Conservation (phyloP, 2,329 filamentous ascomycete genomes). For the Alternaria arbusti region DNA sequence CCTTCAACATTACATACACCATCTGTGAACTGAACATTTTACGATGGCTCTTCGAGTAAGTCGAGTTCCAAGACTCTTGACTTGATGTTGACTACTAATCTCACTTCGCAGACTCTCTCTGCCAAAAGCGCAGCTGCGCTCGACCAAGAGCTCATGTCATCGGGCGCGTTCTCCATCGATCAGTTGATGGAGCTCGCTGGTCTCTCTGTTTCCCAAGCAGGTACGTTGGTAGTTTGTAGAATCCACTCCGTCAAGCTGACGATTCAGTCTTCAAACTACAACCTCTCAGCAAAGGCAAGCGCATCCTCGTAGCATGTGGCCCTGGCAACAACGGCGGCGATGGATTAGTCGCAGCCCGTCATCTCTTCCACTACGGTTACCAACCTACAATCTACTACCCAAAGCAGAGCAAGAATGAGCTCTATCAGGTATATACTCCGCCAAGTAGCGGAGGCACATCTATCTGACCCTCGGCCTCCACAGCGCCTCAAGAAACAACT, state of each 20-base stretch:
- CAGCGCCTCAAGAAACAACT: constrained; percentile 86
- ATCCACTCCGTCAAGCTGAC: background rate
- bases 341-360: constrained; percentile 90
- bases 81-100: background rate
- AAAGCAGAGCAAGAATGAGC: constrained; percentile 86
- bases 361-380: constrained; percentile 92
- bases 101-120: constrained; percentile 73
- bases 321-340: constrained; percentile 84
- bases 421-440: constrained; percentile 73
- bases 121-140: constrained; percentile 87
- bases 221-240: constrained; percentile 50
- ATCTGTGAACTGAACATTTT: accelerated
- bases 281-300: constrained; percentile 71
- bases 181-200: constrained; percentile 98
- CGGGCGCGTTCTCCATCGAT: constrained; percentile 87
- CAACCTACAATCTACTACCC: constrained; percentile 89
- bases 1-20: background rate
- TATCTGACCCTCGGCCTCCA: constrained; percentile 1
- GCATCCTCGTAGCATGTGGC: constrained; percentile 87
- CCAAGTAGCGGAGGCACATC: background rate
- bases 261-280: constrained; percentile 78
- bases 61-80: accelerated
- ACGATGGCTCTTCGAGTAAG: constrained; percentile 27
- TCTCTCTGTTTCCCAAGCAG: constrained; percentile 87
- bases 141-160: constrained; percentile 92